phyloP scores from a whole-genome alignment of 495 filamentous ascomycete genomes.

The Xylaria longipes region DNA sequence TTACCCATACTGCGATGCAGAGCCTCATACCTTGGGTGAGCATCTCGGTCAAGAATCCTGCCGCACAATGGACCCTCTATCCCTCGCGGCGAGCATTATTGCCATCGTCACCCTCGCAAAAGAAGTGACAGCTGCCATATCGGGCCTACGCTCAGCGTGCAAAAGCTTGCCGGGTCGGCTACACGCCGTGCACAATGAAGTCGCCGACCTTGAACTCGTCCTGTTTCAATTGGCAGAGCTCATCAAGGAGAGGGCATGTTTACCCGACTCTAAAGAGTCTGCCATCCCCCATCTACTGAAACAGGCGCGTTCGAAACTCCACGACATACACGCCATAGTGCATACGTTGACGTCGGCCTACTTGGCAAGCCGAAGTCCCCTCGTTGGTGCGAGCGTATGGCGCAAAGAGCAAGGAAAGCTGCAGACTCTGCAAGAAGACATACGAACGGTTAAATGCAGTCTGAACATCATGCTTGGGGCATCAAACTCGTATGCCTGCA shows the following conservation, averaged over 20 bases:
- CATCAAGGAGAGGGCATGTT: conserved; percentile 16
- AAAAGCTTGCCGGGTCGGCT: conserved; percentile 28
- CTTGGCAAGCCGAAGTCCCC: conserved; percentile 3
- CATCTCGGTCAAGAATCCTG: not conserved
- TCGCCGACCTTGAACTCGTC: conserved; percentile 34
- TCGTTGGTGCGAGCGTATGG: conserved; percentile 15
- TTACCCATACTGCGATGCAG: not conserved
- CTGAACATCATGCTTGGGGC: conserved; percentile 39
- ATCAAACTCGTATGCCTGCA: conserved; percentile 32
- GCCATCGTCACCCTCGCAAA: conserved; percentile 25
- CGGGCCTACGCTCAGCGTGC: conserved; percentile 29
- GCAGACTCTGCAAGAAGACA: conserved; percentile 31
- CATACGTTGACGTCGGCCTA: conserved; percentile 16
- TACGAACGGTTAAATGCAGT: conserved; percentile 33
- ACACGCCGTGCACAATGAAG: conserved; percentile 38
- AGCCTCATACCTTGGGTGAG: not conserved
- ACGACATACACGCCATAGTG: conserved; percentile 33
- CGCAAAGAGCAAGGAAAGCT: conserved; percentile 32
- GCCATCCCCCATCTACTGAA: conserved; percentile 31
- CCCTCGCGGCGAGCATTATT: conserved; percentile 31
- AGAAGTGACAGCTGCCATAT: conserved; percentile 27
- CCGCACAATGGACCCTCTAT: conserved; percentile 25
- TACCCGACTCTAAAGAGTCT: conserved; percentile 13
- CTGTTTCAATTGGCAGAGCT: conserved; percentile 31
- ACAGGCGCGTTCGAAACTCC: conserved; percentile 32